Evolutionary conservation across 2,329 filamentous ascomycete species (phyloP).

Genomic region (Trichoderma polysporum): DNA sequence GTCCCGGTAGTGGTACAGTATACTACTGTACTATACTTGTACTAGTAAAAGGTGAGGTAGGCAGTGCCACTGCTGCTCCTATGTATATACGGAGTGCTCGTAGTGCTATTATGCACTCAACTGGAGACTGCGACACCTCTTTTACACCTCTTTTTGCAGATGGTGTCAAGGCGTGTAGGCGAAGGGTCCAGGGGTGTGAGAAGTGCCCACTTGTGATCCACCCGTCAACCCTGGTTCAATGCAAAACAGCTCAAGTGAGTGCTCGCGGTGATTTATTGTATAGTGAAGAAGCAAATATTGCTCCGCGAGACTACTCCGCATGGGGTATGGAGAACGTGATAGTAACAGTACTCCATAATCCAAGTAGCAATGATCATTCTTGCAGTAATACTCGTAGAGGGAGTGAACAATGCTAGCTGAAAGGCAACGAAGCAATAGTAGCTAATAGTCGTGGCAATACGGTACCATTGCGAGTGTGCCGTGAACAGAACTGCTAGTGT

Average conservation of each 20-base stretch:
- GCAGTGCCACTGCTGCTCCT: neutral
- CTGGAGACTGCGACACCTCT: slow-evolving; percentile 3
- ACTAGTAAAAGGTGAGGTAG: no score
- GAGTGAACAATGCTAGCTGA: neutral
- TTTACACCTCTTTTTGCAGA: neutral
- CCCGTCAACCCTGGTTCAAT: slow-evolving; percentile 16
- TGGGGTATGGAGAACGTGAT: neutral
- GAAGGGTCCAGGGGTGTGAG: slow-evolving; percentile 10
- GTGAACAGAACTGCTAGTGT: neutral
- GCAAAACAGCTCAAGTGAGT: slow-evolving; percentile 16
- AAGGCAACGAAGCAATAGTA: neutral
- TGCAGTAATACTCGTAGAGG: neutral
- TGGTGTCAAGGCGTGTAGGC: slow-evolving; percentile 14
- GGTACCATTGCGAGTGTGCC: neutral
- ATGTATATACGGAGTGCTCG: neutral
- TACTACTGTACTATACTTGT: neutral
- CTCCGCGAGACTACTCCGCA: neutral
- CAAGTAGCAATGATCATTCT: neutral
- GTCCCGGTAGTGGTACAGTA: neutral
- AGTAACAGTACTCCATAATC: neutral
- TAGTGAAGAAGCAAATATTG: neutral
- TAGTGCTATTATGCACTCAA: slow-evolving; percentile 10
- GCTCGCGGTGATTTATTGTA: slow-evolving; percentile 7
- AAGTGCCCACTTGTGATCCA: slow-evolving; percentile 13
- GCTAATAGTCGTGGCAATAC: neutral